Percentiles rank a stretch among this genome's conserved stretches.
Conservation (phyloP, 1,139 yeast genomes). For the Zygosaccharomyces pseudobailii region DNA sequence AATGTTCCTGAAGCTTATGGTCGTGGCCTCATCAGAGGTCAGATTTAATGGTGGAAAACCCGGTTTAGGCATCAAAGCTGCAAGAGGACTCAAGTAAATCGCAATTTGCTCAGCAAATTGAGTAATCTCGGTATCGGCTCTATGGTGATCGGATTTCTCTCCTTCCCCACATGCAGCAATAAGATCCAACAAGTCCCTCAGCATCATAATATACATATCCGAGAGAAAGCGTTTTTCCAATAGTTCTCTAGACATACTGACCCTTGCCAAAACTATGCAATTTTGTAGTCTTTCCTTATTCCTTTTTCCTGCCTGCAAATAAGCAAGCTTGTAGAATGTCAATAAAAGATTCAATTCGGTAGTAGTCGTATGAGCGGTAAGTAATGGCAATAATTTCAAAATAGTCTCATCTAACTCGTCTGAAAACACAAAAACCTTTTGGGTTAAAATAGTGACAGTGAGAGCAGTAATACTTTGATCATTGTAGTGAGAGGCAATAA, state of each 20-base stretch:
- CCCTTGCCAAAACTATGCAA: slow-evolving; percentile 46
- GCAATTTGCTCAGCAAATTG: slow-evolving; percentile 75
- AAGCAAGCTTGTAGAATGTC: slow-evolving; percentile 42
- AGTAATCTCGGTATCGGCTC: slow-evolving; percentile 73
- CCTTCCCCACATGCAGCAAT: slow-evolving; percentile 81
- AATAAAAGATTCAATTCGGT: slow-evolving; percentile 49
- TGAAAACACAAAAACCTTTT: slow-evolving; percentile 56
- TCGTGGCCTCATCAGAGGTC: slow-evolving; percentile 29
- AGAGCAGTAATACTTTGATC: slow-evolving; percentile 77
- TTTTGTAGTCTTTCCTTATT: slow-evolving; percentile 35
- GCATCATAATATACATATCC: slow-evolving; percentile 53
- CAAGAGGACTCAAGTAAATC: slow-evolving; percentile 65
- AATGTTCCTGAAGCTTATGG: slow-evolving; percentile 65
- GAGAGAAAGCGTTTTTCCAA: slow-evolving; percentile 33
- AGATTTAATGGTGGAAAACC: slow-evolving; percentile 41
- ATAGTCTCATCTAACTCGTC: slow-evolving; percentile 40
- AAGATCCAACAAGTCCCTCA: slow-evolving; percentile 60
- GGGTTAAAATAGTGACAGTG: slow-evolving; percentile 77
- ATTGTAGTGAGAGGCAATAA: slow-evolving; percentile 62
- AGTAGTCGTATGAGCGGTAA: slow-evolving; percentile 50
- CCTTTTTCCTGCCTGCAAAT: slow-evolving; percentile 36
- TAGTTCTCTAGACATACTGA: slow-evolving; percentile 48
- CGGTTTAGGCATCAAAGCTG: slow-evolving; percentile 62
- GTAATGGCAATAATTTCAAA: slow-evolving; percentile 46
- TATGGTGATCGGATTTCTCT: slow-evolving; percentile 71